Percentiles rank a stretch among this genome's conserved stretches.
phyloP scores from a whole-genome alignment of 768 basidiomycete species.

The Hericium erinaceus region DNA sequence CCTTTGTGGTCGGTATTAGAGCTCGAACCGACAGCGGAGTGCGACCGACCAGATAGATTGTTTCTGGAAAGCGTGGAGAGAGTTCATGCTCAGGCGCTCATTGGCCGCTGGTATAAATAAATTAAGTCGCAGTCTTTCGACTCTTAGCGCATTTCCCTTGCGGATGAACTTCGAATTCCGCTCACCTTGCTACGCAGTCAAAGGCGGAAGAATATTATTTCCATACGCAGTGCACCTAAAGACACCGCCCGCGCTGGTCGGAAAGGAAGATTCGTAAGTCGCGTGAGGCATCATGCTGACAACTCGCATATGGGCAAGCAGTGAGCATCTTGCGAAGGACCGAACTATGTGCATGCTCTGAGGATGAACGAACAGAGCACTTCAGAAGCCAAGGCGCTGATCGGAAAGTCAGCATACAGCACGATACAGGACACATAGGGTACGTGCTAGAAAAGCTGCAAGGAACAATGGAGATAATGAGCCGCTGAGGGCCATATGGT shows the following conservation, averaged over 20 bases:
- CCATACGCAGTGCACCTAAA: not conserved
- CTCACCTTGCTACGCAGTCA: not conserved
- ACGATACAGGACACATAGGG: too few species aligned
- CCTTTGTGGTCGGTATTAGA: not conserved
- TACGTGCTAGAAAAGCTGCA: too few species aligned
- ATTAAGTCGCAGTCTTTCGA: not conserved
- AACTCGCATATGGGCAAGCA: too few species aligned
- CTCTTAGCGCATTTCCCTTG: too few species aligned
- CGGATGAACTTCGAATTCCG: too few species aligned
- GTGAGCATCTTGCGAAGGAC: too few species aligned
- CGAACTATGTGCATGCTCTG: too few species aligned
- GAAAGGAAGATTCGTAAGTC: not conserved
- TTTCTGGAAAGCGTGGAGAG: conserved; percentile 3
- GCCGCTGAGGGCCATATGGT: too few species aligned
- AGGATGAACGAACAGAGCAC: too few species aligned
- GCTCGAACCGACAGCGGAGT: not conserved
- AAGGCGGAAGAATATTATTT: not conserved
- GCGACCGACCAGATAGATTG: not conserved
- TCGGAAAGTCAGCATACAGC: too few species aligned
- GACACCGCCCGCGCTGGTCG: not conserved
- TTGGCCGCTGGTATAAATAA: not conserved
- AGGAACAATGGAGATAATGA: too few species aligned
- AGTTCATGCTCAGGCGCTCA: not conserved
- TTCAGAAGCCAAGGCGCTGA: too few species aligned
- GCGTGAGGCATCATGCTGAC: not conserved